Evolutionary conservation across 2,329 filamentous ascomycete species (phyloP), one percentile per base, ranked within the genome.

Genomic region (Fusarium nisikadoi): DNA sequence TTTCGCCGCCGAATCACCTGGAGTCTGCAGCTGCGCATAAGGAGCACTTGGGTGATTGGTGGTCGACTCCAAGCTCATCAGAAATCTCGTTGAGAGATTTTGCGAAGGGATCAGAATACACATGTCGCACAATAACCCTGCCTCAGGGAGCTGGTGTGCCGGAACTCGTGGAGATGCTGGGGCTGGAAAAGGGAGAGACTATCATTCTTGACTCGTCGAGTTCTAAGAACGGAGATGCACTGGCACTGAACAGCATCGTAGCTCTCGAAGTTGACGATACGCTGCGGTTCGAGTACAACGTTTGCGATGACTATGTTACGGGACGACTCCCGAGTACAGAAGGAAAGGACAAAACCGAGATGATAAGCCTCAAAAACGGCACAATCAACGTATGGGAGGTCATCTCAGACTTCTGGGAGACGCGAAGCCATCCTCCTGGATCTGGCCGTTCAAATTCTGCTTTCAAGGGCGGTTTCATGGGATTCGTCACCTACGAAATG

Each of bases 401-500:
- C 42, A 76, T 89, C 16, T 84, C 86, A 1, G 82, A 83, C 9
- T 87, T 87, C 50, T 80, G 81, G 75, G 75, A 80, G 43, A 71
- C 68, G 9, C 71, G 82, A 39, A 78, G 62, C 14, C 62, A 75
- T 8, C 72, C 75, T 8, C 73, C 76, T n/a, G 65, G 66, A 20
- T 65, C 65, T 23, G 47, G 49, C 17, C 54, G 65, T 16, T 69
- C 73, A 23, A 41, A 31, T 6, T 75, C 74, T 1, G 88, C 93
- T 0, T 97, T 97, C 78, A 90, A 93, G 81, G 94, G 94, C 56
- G 94, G 94, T 0, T 91, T 97, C 65, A 89, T 97, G 82, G 94
- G 94, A 0, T 97, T 92, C 76, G 87, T 94, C 55, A 94, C 93
- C 0, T 97, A 97, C 68, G 94, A 97, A 80, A 89, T 94, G 78